phyloP scores from a whole-genome alignment of 768 basidiomycete species.

The Chlorophyllum brunneum region DNA sequence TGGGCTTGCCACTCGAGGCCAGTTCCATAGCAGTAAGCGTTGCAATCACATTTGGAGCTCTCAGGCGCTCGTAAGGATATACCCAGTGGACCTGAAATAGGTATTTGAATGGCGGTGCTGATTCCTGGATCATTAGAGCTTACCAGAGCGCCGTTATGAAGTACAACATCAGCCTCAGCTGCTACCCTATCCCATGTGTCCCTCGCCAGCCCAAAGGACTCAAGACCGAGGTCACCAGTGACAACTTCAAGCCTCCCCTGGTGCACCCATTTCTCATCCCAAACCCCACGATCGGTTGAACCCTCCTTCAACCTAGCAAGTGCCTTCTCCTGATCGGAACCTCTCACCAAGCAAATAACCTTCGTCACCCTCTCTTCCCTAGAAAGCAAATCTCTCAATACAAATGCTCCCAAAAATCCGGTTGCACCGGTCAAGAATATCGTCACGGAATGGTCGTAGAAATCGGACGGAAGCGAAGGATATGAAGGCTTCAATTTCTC shows the following conservation, averaged over 20 bases:
- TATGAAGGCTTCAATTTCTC: slow-evolving; percentile 59
- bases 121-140: slow-evolving; percentile 22
- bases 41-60: slow-evolving; percentile 87
- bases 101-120: not conserved
- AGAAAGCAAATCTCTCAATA: slow-evolving; percentile 75
- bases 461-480: slow-evolving; percentile 54
- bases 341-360: slow-evolving; percentile 91
- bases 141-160: slow-evolving; percentile 98
- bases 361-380: slow-evolving; percentile 57
- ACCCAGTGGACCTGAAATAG: slow-evolving; percentile 89
- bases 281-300: slow-evolving; percentile 76
- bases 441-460: slow-evolving; percentile 51
- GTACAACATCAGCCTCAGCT: slow-evolving; percentile 70
- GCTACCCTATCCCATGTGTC: slow-evolving; percentile 65
- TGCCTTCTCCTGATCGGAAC: slow-evolving; percentile 55
- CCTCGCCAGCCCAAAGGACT: slow-evolving; percentile 67
- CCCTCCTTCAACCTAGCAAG: slow-evolving; percentile 67
- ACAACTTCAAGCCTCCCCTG: slow-evolving; percentile 72
- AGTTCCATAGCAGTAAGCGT: slow-evolving; percentile 84
- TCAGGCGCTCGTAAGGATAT: slow-evolving; percentile 92
- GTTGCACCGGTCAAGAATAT: slow-evolving; percentile 97
- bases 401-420: slow-evolving; percentile 93
- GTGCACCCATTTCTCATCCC: slow-evolving; percentile 81
- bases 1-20: slow-evolving; percentile 68
- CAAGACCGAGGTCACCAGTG: slow-evolving; percentile 76